Base-by-base conservation (phyloP, 169 alveolate species). In the Eimeria falciformis region DNA sequence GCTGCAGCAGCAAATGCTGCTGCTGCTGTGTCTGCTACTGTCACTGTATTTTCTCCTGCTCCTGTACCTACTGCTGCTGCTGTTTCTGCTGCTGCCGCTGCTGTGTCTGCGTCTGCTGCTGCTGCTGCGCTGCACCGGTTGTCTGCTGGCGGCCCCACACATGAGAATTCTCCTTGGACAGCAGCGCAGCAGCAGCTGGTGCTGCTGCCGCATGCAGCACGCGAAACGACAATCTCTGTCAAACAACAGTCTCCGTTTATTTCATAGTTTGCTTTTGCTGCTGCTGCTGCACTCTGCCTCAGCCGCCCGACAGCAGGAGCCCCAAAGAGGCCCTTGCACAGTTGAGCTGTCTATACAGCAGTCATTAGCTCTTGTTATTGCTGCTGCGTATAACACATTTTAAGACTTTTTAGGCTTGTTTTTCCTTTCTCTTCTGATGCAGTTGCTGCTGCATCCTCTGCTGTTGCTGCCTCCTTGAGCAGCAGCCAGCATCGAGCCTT, bases 261-360 rank as follows among this genome's bases (percentile, higher is more conserved):
- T n/a, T n/a, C n/a, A n/a, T n/a, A n/a, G n/a, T n/a, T 43, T 12
- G 75, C 33, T 62, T 9, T 43, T 62, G 40, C 75, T 3, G 45
- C 27, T 66, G 78, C 78, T 66, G 78, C 47, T 66, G 78, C 78
- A 66, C 33, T 43, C 78, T 29, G 45, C 78, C 46, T 43, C 78
- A 2, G 78, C 78, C 78, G 78, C 27, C 78, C 7, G 78, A 29
- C 78, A 46, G 78, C 78, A 27, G 78, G 11, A 46, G n/a, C n/a
- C n/a, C n/a, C n/a, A n/a, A n/a, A n/a, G n/a, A n/a, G n/a, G n/a
- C n/a, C n/a, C n/a, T n/a, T n/a, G n/a, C n/a, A n/a, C n/a, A n/a
- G n/a, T n/a, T 43, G 53, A 68, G 78, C 78, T 33, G 78, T 47
- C 27, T 43, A 43, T 33, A 47, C 78, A 68, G 78, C 78, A 27